These are phyloP conservation scores for Periconia macrospinosa DNA, from an alignment of 2,329 filamentous ascomycete genomes.

Conservation along the genomic window DNA sequence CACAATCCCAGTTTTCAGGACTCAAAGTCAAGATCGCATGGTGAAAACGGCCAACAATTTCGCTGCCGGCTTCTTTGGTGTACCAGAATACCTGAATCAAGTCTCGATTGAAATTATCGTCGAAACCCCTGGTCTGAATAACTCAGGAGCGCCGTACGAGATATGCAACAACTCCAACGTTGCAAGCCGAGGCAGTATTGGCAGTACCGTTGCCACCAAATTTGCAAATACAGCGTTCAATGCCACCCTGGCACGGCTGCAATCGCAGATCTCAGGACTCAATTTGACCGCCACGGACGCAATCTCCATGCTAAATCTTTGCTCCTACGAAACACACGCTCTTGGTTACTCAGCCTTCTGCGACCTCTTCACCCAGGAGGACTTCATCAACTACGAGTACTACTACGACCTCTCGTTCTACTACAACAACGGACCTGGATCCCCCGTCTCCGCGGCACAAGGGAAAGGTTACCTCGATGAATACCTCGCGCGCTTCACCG, in stretches of 20 bases:
- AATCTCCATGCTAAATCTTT: conserved; percentile 46
- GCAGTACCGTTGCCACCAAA: conserved; percentile 21
- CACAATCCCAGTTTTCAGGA: conserved; percentile 44
- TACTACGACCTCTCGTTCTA: conserved; percentile 47
- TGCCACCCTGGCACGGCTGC: conserved; percentile 28
- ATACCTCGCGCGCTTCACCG: conserved; percentile 32
- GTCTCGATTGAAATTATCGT: conserved; percentile 35
- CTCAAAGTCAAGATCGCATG: conserved; percentile 35
- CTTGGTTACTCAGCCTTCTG: conserved; percentile 51
- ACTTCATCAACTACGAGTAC: conserved; percentile 50
- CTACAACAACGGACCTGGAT: conserved; percentile 36
- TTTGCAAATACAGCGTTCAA: conserved; percentile 33
- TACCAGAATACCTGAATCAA: conserved; percentile 30
- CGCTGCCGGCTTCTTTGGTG: conserved; percentile 36
- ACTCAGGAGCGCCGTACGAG: conserved; percentile 33
- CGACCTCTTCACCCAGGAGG: conserved; percentile 45
- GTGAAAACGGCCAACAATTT: conserved; percentile 38
- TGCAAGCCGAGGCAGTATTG: conserved; percentile 27
- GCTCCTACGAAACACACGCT: conserved; percentile 38
- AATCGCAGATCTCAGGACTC: conserved; percentile 27
- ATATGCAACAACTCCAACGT: conserved; percentile 34
- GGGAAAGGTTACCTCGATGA: conserved; percentile 36
- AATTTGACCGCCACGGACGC: conserved; percentile 39
- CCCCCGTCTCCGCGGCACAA: conserved; percentile 33
- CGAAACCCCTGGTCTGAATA: conserved; percentile 27